phyloP scores from a whole-genome alignment of 805 yeast species.

The Saturnispora sekii region DNA sequence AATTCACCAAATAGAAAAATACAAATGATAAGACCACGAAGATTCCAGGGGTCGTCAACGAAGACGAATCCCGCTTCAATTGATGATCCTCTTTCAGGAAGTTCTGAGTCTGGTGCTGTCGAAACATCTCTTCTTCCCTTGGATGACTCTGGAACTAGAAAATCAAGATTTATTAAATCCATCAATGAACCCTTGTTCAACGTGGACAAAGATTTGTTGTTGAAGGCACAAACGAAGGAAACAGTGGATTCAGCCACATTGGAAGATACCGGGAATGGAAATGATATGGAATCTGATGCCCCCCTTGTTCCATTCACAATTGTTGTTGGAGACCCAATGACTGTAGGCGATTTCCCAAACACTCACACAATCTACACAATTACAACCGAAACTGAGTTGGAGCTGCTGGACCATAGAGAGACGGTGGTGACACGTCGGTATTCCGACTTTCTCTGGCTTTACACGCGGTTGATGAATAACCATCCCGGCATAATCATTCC shows the following conservation, averaged over 20 bases:
- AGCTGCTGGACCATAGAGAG: constrained; percentile 28
- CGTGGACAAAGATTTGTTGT: constrained; percentile 18
- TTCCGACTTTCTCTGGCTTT: constrained; percentile 89
- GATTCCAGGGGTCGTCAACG: constrained; percentile 15
- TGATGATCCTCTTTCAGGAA: background rate
- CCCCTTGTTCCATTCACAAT: constrained; percentile 41
- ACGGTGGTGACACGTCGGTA: constrained; percentile 72
- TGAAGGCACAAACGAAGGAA: background rate
- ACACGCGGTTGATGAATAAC: constrained; percentile 73
- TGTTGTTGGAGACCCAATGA: constrained; percentile 80
- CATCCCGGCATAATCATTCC: constrained; percentile 90
- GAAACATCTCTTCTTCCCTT: constrained; percentile 15
- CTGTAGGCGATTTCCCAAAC: constrained; percentile 82
- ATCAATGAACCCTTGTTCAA: constrained; percentile 49
- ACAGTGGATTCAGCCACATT: background rate
- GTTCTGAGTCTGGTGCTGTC: too few relatives aligned
- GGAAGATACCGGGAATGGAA: background rate
- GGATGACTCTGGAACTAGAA: constrained; percentile 23
- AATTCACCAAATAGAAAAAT: constrained; percentile 32
- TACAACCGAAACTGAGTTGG: constrained; percentile 45
- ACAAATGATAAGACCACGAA: constrained; percentile 38
- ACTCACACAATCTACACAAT: constrained; percentile 86
- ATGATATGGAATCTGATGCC: constrained; percentile 6
- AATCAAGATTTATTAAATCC: constrained; percentile 11
- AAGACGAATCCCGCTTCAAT: background rate